Conservation (phyloP, 495 filamentous ascomycete species). For the Penicillium cinerascens region DNA sequence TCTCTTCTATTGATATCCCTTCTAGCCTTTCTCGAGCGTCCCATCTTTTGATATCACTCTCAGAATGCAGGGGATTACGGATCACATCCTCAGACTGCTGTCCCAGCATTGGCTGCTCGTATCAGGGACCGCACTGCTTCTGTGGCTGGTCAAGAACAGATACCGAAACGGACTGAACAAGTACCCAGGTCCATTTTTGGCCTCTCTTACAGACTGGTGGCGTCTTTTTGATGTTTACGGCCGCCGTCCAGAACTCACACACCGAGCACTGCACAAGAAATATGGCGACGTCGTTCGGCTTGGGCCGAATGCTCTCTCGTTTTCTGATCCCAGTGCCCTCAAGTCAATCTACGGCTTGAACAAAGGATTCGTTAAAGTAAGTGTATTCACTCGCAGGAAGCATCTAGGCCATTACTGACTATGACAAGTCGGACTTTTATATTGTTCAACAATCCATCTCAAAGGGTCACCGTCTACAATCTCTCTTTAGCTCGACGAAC, state of each 20-base stretch:
- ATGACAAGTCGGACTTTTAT: constrained; percentile 63
- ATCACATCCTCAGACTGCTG: constrained; percentile 6
- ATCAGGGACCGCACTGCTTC: background rate
- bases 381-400: background rate
- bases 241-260: constrained; percentile 60
- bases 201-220: constrained; percentile 38
- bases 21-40: background rate
- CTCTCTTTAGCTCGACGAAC: constrained; percentile 75
- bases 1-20: too few species aligned
- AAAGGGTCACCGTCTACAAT: constrained; percentile 61
- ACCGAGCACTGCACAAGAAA: constrained; percentile 63
- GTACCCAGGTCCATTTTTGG: constrained; percentile 7
- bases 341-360: constrained; percentile 78
- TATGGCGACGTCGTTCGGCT: constrained; percentile 70
- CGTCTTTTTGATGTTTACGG: constrained; percentile 62
- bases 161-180: constrained; percentile 10
- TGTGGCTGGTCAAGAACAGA: constrained; percentile 11
- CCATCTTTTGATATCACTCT: background rate
- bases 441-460: constrained; percentile 62
- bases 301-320: constrained; percentile 64
- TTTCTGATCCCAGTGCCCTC: constrained; percentile 62
- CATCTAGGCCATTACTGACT: background rate
- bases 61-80: constrained; percentile 14
- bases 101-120: constrained; percentile 10
- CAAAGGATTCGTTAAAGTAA: constrained; percentile 75